Conservation (phyloP, 495 filamentous ascomycete species). For the Podospora sp. region DNA sequence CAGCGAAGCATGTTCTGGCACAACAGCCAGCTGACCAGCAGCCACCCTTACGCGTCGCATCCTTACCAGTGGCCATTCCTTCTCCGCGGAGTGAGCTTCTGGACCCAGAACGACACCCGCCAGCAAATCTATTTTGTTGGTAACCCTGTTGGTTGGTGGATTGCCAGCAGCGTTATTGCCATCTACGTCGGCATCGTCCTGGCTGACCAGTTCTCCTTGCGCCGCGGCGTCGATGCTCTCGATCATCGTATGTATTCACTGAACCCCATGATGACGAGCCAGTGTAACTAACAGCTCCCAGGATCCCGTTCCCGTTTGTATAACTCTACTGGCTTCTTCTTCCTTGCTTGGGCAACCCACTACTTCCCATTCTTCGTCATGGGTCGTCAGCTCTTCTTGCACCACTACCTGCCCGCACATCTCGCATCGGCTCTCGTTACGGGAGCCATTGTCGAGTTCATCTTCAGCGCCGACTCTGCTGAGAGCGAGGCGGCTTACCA, state of each 20-base stretch:
- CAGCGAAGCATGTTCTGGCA: slow-evolving; percentile 99
- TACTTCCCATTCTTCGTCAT: slow-evolving; percentile 98
- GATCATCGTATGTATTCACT: slow-evolving; percentile 76
- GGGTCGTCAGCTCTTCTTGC: slow-evolving; percentile 95
- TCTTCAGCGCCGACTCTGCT: slow-evolving; percentile 86
- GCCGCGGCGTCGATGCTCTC: slow-evolving; percentile 89
- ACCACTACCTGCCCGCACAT: slow-evolving; percentile 96
- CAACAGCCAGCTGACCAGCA: slow-evolving; percentile 96
- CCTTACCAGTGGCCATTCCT: slow-evolving; percentile 99
- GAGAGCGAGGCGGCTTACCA: slow-evolving; percentile 48
- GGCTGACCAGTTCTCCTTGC: slow-evolving; percentile 89
- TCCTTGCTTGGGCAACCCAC: slow-evolving; percentile 95
- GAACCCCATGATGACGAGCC: slow-evolving; percentile 1
- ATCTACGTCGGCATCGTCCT: slow-evolving; percentile 91
- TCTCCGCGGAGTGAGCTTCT: slow-evolving; percentile 95
- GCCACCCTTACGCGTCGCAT: slow-evolving; percentile 90
- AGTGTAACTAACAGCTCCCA: slow-evolving; percentile 37
- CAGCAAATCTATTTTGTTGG: slow-evolving; percentile 99
- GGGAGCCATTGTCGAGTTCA: slow-evolving; percentile 94
- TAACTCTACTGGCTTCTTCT: slow-evolving; percentile 98
- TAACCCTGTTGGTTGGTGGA: slow-evolving; percentile 97
- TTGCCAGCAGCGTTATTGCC: slow-evolving; percentile 85
- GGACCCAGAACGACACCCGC: slow-evolving; percentile 94
- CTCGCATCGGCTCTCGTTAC: slow-evolving; percentile 90
- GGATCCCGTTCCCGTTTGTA: slow-evolving; percentile 92